Evolutionary conservation across 176 grass and related monocot species (phyloP).

Genomic region (Ensete glaucum): DNA sequence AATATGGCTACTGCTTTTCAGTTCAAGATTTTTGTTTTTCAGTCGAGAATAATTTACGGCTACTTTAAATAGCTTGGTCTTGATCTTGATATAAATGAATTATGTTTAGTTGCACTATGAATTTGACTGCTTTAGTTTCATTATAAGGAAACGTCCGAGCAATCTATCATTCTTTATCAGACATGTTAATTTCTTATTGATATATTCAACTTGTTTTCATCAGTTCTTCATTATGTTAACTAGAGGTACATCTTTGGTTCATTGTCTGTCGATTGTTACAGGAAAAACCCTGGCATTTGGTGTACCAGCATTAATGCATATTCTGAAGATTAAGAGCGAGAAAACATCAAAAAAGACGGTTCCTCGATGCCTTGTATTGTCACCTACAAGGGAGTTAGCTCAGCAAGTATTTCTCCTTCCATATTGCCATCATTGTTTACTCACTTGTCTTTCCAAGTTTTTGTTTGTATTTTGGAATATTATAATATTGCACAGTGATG

Average conservation of each 20-base stretch:
- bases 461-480: slow-evolving; percentile 1
- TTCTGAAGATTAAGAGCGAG: slow-evolving; percentile 44
- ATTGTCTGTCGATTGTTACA: slow-evolving; percentile 10
- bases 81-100: neutral
- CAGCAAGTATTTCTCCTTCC: slow-evolving; percentile 48
- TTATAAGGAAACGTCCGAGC: neutral
- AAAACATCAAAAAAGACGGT: slow-evolving; percentile 55
- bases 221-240: neutral
- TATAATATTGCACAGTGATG: neutral
- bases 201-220: neutral
- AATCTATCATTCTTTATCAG: neutral
- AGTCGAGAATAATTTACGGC: too few relatives aligned
- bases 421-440: neutral
- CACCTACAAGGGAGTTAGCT: slow-evolving; percentile 93
- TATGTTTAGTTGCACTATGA: neutral
- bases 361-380: slow-evolving; percentile 68
- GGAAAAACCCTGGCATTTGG: slow-evolving; percentile 96
- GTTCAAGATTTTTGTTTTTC: too few relatives aligned
- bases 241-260: neutral
- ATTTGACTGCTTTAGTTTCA: neutral
- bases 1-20: neutral
- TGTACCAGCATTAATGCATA: slow-evolving; percentile 81
- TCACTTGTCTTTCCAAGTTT: neutral
- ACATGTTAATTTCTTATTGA: neutral
- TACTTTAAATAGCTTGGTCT: neutral